Conservation (phyloP, 2,329 filamentous ascomycete genomes). For the Colletotrichum musae region DNA sequence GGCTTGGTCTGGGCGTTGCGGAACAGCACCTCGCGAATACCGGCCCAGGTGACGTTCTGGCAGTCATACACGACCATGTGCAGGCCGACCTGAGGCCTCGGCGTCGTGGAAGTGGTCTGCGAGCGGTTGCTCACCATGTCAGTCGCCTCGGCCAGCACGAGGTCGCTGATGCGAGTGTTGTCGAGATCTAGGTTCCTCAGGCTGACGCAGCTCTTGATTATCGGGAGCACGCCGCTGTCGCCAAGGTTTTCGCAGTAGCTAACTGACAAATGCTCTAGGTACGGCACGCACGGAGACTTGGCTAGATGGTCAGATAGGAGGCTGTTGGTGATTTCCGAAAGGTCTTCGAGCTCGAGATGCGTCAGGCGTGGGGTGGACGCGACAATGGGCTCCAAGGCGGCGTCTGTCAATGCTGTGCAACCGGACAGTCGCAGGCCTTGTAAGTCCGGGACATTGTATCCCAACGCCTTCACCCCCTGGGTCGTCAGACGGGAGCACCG, state of each 20-base stretch:
- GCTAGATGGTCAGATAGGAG: constrained; percentile 81
- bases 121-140: constrained; percentile 80
- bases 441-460: constrained; percentile 81
- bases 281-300: constrained; percentile 79
- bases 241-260: constrained; percentile 91
- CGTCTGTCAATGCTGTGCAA: constrained; percentile 81
- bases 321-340: constrained; percentile 82
- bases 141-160: constrained; percentile 88
- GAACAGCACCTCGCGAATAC: constrained; percentile 87
- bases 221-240: constrained; percentile 85
- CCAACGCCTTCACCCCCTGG: constrained; percentile 78
- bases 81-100: constrained; percentile 73
- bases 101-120: constrained; percentile 55
- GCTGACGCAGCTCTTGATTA: constrained; percentile 81
- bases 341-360: constrained; percentile 91
- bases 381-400: constrained; percentile 79
- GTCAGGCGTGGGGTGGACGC: constrained; percentile 83
- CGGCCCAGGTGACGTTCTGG: constrained; percentile 91
- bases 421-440: constrained; percentile 88
- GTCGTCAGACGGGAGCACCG: constrained; percentile 83
- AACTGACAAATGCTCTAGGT: constrained; percentile 85
- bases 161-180: constrained; percentile 91
- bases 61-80: constrained; percentile 92
- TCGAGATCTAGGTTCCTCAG: constrained; percentile 87
- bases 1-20: constrained; percentile 83